These are phyloP conservation scores for Withania somnifera DNA, from an alignment of 305 asterid species.

Conservation along the genomic window DNA sequence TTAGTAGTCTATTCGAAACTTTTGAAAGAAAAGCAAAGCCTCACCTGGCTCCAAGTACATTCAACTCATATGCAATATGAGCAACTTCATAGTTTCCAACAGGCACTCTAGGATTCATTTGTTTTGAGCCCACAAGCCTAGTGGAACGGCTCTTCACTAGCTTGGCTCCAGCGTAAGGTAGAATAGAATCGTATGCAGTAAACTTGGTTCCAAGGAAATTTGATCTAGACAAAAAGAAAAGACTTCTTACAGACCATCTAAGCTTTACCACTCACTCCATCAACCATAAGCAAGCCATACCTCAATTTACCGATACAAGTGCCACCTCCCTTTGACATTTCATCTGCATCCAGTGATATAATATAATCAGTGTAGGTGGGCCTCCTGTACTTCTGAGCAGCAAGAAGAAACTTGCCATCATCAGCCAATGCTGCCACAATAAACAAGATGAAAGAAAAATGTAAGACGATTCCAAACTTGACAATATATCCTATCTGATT, in stretches of 20 bases:
- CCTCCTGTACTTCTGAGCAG: conserved; percentile 76
- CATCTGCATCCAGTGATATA: conserved; percentile 60
- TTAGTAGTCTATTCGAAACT: neutral
- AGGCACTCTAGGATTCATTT: conserved; percentile 41
- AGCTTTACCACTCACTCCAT: neutral
- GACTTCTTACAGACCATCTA: neutral
- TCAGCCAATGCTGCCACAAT: conserved; percentile 65
- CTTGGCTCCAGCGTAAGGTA: conserved; percentile 51
- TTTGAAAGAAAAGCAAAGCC: neutral
- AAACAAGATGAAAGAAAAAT: neutral
- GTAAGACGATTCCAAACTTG: neutral
- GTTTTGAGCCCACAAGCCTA: conserved; percentile 49
- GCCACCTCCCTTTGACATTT: conserved; percentile 49
- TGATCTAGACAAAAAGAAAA: conserved; percentile 36
- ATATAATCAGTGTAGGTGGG: conserved; percentile 77
- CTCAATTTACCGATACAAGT: conserved; percentile 73
- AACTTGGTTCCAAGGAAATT: conserved; percentile 85
- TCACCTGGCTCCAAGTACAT: conserved; percentile 82
- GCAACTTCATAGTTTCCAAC: conserved; percentile 68
- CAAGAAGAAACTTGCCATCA: conserved; percentile 88
- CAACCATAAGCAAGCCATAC: conserved; percentile 19
- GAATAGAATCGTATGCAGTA: conserved; percentile 61
- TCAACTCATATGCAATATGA: conserved; percentile 75
- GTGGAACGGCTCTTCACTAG: conserved; percentile 46
- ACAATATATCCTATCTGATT: neutral